These are phyloP conservation scores for Orbilia blumenaviensis DNA, from an alignment of 2,329 filamentous ascomycete genomes.

Conservation along the genomic window DNA sequence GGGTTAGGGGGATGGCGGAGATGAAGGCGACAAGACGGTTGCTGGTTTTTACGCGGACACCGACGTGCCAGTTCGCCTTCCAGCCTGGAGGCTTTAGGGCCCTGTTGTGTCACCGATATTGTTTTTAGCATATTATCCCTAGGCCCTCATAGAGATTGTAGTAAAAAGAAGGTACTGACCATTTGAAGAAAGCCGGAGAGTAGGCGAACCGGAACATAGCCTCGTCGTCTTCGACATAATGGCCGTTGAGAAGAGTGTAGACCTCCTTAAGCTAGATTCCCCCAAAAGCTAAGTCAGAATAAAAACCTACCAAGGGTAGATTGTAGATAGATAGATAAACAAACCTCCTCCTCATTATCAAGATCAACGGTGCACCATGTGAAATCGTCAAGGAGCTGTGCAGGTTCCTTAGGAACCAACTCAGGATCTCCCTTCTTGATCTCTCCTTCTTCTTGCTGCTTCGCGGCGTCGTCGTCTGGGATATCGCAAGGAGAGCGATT, in stretches of 20 bases:
- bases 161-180: slow-evolving; percentile 66
- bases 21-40: slow-evolving; percentile 94
- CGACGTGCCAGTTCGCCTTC: slow-evolving; percentile 93
- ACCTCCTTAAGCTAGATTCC: slow-evolving; percentile 79
- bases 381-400: slow-evolving; percentile 80
- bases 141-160: too few species aligned
- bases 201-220: slow-evolving; percentile 99
- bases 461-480: slow-evolving; percentile 65
- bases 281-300: not conserved
- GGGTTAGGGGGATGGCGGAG: slow-evolving; percentile 84
- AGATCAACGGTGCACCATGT: slow-evolving; percentile 95
- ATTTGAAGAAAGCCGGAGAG: slow-evolving; percentile 85
- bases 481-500: too few species aligned
- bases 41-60: slow-evolving; percentile 83
- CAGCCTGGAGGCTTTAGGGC: slow-evolving; percentile 94
- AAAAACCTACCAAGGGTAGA: too few species aligned
- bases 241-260: slow-evolving; percentile 86
- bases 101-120: slow-evolving; percentile 65
- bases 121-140: not conserved
- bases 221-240: slow-evolving; percentile 97
- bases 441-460: slow-evolving; percentile 73
- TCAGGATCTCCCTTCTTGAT: slow-evolving; percentile 82
- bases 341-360: slow-evolving; percentile 72
- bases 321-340: not conserved
- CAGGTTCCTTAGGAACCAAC: slow-evolving; percentile 79